Evolutionary conservation across 805 yeast species (phyloP), one percentile per base, ranked within the genome.

Genomic region (Kodamaea fukazawae): DNA sequence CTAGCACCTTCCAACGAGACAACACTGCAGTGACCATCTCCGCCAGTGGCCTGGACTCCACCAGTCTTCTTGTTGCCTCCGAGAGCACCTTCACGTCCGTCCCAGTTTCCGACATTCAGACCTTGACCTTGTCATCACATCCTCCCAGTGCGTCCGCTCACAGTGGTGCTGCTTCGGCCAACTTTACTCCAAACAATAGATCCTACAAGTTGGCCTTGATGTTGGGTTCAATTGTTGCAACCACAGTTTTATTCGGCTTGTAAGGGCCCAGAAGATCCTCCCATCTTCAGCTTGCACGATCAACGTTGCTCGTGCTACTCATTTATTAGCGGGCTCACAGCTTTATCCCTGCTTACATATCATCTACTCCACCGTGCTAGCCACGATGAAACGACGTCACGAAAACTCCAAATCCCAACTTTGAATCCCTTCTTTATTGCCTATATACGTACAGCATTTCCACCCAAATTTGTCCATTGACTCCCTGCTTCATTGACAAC

Each of bases 61-160:
- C n/a, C 32, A n/a, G n/a, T n/a, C 26, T 37, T n/a, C 23, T 37
- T 16, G 33, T 32, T 4, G 40, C 40, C 5, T 22, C 40, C 4
- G 34, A 31, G 11, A 31, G 28, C 20, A 15, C 33, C 11, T 31
- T 31, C 36, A 43, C 30, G 20, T 35, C 29, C 27, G 42, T 10
- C 36, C 27, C 32, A 31, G 35, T 41, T 7, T 36, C 46, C 2
- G 46, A 36, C 33, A 32, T 39, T 32, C 28, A 36, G 29, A 38
- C 46, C 14, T 42, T 42, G 41, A 42, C 46, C 2, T 36, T 43
- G 25, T 22, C 42, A 17, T 32, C 37, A 4, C 16, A 29, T 7
- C 22, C 30, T 15, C 43, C 43, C 26, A 32, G 31, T 30, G 34
- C 40, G 5, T 11, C 39, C 9, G 41, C 34, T 22, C 34, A 33